Percentiles rank a stretch among this genome's conserved stretches.
Evolutionary conservation across 768 basidiomycete genomes (phyloP).

Genomic region (Leccinum obscurum): DNA sequence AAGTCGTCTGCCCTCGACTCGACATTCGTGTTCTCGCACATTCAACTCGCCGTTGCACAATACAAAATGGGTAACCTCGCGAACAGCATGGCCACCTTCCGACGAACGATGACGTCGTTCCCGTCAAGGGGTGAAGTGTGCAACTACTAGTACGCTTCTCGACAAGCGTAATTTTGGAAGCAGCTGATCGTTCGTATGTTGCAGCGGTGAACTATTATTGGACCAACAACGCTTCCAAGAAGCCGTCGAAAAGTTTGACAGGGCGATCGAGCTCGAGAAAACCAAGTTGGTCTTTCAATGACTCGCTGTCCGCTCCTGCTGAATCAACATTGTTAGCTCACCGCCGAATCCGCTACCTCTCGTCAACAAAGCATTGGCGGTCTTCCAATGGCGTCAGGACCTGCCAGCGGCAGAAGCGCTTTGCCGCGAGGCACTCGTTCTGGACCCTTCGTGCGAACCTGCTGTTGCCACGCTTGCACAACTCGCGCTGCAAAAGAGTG

Average conservation of each 20-base stretch:
- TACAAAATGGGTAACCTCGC: slow-evolving; percentile 84
- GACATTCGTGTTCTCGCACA: slow-evolving; percentile 93
- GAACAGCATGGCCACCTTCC: slow-evolving; percentile 89
- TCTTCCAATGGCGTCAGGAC: slow-evolving; percentile 97
- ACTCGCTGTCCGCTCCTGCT: background rate
- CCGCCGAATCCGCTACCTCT: slow-evolving; percentile 86
- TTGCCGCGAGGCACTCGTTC: slow-evolving; percentile 82
- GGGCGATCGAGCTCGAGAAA: slow-evolving; percentile 86
- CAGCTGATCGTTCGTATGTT: background rate
- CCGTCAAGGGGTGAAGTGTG: slow-evolving; percentile 84
- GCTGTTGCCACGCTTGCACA: slow-evolving; percentile 96
- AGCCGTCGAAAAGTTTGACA: slow-evolving; percentile 90
- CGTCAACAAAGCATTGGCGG: slow-evolving; percentile 95
- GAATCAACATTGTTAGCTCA: slow-evolving; percentile 31
- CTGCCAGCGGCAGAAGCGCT: slow-evolving; percentile 77
- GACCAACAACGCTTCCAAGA: slow-evolving; percentile 90
- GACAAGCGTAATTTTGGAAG: background rate
- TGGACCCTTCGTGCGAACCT: slow-evolving; percentile 94
- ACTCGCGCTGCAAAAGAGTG: slow-evolving; percentile 85
- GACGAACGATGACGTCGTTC: slow-evolving; percentile 82
- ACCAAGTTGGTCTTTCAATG: slow-evolving; percentile 48
- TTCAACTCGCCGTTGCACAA: slow-evolving; percentile 95
- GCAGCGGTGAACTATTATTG: slow-evolving; percentile 88
- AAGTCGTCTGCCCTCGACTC: slow-evolving; percentile 86
- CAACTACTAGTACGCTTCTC: slow-evolving; percentile 82